A percentile compares a stretch with the other conserved stretches of the same genome.
Evolutionary conservation across 176 grass and related monocot genomes (phyloP).

Genomic region (Oryza officinalis): DNA sequence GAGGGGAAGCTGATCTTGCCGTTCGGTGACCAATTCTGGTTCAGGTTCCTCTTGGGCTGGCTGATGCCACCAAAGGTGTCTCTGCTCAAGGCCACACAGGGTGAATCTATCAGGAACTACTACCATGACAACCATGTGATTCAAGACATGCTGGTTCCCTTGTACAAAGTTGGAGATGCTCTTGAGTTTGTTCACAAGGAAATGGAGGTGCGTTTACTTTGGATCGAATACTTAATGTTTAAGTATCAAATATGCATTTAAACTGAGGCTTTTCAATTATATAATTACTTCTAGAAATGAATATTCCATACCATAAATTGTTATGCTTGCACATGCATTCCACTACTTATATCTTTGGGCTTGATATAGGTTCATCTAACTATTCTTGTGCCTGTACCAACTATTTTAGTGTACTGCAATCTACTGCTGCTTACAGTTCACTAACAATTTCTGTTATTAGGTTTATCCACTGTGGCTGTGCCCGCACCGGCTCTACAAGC

Average conservation of each 20-base stretch:
- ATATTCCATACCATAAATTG: background rate
- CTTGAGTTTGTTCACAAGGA: constrained; percentile 80
- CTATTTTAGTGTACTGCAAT: background rate
- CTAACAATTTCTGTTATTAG: constrained; percentile 32
- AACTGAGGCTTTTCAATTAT: background rate
- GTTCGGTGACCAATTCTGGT: constrained; percentile 94
- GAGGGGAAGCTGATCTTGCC: constrained; percentile 95
- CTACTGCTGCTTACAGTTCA: background rate
- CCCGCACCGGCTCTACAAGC: constrained; percentile 90
- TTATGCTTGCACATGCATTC: background rate
- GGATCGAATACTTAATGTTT: background rate
- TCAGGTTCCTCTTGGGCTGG: constrained; percentile 85
- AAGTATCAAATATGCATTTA: background rate
- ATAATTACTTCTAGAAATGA: background rate
- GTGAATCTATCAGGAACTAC: constrained; percentile 88
- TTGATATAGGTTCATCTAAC: background rate
- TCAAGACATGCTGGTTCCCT: constrained; percentile 85
- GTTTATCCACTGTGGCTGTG: constrained; percentile 92
- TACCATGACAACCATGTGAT: constrained; percentile 98
- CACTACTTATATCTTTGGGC: background rate
- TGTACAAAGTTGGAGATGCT: constrained; percentile 92
- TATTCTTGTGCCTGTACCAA: background rate
- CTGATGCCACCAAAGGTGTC: constrained; percentile 97
- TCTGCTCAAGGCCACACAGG: constrained; percentile 94
- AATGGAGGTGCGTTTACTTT: constrained; percentile 68